A percentile compares a stretch with the other conserved stretches of the same genome.
These are phyloP conservation scores for Erodium texanum DNA, from an alignment of 441 rosid genomes.

Conservation along the genomic window DNA sequence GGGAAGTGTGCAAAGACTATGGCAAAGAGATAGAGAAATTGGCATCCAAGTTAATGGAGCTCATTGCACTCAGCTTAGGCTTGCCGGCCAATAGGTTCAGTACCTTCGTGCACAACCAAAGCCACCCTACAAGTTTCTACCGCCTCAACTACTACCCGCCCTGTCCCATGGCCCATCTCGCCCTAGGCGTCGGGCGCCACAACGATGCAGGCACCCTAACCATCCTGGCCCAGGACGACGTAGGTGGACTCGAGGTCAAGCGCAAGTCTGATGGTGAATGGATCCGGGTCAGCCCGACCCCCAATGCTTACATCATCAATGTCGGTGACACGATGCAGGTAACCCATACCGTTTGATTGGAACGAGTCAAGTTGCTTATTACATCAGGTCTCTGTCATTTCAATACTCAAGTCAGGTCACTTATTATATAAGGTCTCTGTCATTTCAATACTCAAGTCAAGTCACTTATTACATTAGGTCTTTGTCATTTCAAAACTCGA, in stretches of 20 bases:
- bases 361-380: no score
- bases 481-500: no score
- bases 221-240: conserved; percentile 46
- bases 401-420: no score
- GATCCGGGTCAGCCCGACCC: conserved; percentile 38
- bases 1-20: conserved; percentile 43
- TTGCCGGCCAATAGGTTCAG: conserved; percentile 28
- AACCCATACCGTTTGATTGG: not conserved
- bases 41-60: conserved; percentile 37
- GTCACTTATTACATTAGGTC: no score
- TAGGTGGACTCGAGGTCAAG: conserved; percentile 48
- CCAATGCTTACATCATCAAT: conserved; percentile 39
- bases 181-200: conserved; percentile 52
- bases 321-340: conserved; percentile 46
- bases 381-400: no score
- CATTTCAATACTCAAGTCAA: no score
- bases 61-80: conserved; percentile 44
- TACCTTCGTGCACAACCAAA: conserved; percentile 36
- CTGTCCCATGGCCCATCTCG: conserved; percentile 44
- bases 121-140: conserved; percentile 21
- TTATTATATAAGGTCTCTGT: no score
- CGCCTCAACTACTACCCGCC: conserved; percentile 52
- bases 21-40: conserved; percentile 36
- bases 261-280: conserved; percentile 55
- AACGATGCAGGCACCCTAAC: conserved; percentile 43